Conservation (phyloP, 169 alveolate genomes). For the Eimeria tenella region DNA sequence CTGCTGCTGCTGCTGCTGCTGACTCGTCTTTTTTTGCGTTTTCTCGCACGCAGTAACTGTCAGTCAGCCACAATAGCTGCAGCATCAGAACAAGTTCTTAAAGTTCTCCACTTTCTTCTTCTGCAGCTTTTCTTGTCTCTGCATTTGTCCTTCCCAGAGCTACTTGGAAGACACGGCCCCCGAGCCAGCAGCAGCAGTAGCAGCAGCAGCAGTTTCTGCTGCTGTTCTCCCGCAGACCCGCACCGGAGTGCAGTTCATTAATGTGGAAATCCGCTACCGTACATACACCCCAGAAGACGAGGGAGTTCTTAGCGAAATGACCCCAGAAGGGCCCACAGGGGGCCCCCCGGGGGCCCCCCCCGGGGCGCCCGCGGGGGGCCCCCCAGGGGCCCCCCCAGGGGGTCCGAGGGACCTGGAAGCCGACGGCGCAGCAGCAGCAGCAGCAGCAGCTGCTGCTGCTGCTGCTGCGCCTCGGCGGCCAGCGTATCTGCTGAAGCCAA, state of each 20-base stretch:
- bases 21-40: not conserved
- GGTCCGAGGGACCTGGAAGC: slow-evolving; percentile 18
- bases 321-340: too few species aligned
- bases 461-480: not conserved
- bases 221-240: not conserved
- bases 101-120: not conserved
- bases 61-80: not conserved
- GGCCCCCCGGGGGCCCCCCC: too few species aligned
- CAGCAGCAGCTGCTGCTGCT: not conserved
- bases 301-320: not conserved
- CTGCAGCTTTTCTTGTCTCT: not conserved
- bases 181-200: not conserved
- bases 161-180: not conserved
- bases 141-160: not conserved
- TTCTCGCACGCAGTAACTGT: not conserved
- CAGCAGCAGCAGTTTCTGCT: not conserved
- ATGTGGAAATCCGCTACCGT: slow-evolving; percentile 55
- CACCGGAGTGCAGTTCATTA: not conserved
- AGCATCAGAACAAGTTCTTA: not conserved
- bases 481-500: slow-evolving; percentile 83
- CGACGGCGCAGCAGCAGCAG: slow-evolving; percentile 3
- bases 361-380: too few species aligned
- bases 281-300: slow-evolving; percentile 25
- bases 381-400: too few species aligned
- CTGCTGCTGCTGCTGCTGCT: not conserved